These are phyloP conservation scores for Trichoderma cornu-damae DNA, from an alignment of 2,329 filamentous ascomycete species.

Conservation along the genomic window DNA sequence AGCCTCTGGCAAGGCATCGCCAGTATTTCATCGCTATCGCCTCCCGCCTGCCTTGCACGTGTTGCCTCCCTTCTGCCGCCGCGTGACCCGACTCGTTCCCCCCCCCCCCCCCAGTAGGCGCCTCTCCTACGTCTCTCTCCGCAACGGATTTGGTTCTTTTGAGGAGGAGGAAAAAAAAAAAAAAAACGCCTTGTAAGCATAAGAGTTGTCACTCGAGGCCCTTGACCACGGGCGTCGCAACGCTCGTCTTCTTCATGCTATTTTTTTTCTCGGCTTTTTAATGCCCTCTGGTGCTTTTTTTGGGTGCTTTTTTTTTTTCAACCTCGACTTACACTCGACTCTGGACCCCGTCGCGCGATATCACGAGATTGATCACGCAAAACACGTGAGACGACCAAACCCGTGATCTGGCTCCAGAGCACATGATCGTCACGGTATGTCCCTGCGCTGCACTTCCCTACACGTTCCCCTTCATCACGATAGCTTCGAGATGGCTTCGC, in stretches of 20 bases:
- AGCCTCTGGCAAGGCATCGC: background rate
- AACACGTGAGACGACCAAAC: constrained; percentile 42
- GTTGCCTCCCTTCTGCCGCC: constrained; percentile 35
- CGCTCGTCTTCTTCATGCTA: constrained; percentile 1
- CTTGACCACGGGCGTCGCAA: constrained; percentile 9
- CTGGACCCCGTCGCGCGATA: constrained; percentile 37
- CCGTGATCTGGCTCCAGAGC: constrained; percentile 41
- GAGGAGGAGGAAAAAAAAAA: too few species aligned
- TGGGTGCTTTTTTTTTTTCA: constrained; percentile 1
- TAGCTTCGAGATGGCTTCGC: constrained; percentile 19
- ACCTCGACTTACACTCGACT: constrained; percentile 29
- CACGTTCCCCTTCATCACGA: constrained; percentile 19
- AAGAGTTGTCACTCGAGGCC: constrained; percentile 15
- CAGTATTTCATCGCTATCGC: constrained; percentile 3
- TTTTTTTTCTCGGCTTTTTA: constrained; percentile 1
- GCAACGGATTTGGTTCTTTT: background rate
- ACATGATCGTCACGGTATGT: constrained; percentile 44
- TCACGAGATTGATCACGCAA: constrained; percentile 45
- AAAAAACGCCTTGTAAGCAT: constrained; percentile 15
- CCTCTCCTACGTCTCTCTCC: constrained; percentile 12
- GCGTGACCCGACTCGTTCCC: constrained; percentile 35
- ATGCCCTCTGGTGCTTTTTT: constrained; percentile 17
- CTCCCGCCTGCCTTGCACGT: constrained; percentile 38
- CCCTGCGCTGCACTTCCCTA: constrained; percentile 22
- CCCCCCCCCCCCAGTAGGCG: constrained; percentile 20